A percentile compares a stretch with the other conserved stretches of the same genome.
phyloP scores from a whole-genome alignment of 2,329 filamentous ascomycete genomes.

The Alternaria alternata region DNA sequence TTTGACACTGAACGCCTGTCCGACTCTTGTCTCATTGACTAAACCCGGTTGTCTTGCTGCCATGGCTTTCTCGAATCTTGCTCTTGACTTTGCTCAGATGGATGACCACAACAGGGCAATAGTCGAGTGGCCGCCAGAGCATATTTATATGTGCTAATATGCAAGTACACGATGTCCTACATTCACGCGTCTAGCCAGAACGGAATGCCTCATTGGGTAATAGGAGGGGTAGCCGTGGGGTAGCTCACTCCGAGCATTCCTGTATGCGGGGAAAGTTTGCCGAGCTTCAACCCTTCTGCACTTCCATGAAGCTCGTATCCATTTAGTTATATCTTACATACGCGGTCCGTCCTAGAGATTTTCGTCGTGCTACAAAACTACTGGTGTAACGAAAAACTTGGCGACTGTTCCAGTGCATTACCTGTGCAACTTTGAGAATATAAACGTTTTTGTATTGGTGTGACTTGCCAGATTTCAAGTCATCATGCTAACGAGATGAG shows the following conservation, averaged over 20 bases:
- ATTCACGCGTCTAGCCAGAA: slow-evolving; percentile 6
- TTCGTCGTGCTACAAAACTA: background rate
- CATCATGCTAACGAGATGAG: background rate
- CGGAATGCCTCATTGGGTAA: slow-evolving; percentile 25
- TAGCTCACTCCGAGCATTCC: slow-evolving; percentile 15
- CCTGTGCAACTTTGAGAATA: background rate
- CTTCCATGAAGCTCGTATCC: background rate
- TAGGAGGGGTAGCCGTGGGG: slow-evolving; percentile 30
- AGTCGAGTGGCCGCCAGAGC: background rate
- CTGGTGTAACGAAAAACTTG: background rate
- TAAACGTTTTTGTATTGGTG: background rate
- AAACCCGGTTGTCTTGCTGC: slow-evolving; percentile 1
- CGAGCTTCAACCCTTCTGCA: background rate
- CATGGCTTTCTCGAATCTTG: background rate
- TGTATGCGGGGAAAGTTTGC: slow-evolving; percentile 2
- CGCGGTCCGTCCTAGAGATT: background rate
- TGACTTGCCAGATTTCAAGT: background rate
- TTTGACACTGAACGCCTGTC: slow-evolving; percentile 46
- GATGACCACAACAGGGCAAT: background rate
- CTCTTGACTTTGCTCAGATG: background rate
- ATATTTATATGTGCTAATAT: background rate
- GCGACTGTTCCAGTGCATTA: background rate
- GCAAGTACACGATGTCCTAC: background rate
- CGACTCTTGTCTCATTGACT: background rate
- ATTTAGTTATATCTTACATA: background rate